Conservation (phyloP, 306 rosid species). For the Prunus campanulata region DNA sequence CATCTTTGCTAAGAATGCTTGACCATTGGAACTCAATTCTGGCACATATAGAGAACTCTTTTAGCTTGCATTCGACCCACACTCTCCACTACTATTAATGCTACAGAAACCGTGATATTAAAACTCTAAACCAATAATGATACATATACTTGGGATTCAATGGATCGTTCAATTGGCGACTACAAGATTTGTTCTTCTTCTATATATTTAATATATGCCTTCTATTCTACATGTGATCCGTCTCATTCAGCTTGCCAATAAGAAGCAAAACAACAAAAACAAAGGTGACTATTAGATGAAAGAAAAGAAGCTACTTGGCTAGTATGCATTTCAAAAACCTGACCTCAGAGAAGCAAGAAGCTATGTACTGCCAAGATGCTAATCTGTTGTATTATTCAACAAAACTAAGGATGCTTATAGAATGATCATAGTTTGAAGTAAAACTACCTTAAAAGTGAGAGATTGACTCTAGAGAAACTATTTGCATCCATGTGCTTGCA, state of each 20-base stretch:
- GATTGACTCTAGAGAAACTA: background rate
- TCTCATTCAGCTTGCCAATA: slow-evolving; percentile 1
- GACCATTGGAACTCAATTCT: background rate
- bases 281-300: background rate
- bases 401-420: background rate
- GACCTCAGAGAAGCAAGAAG: background rate
- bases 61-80: slow-evolving; percentile 2
- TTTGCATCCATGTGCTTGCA: background rate
- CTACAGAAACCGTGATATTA: background rate
- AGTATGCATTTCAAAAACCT: background rate
- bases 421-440: background rate
- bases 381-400: background rate
- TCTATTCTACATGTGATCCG: background rate
- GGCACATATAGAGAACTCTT: background rate
- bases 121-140: background rate
- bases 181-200: background rate
- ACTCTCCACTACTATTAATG: background rate
- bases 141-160: background rate
- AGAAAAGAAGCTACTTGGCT: background rate
- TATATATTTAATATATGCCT: background rate
- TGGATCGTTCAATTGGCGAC: background rate
- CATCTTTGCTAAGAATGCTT: background rate
- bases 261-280: background rate
- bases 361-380: background rate
- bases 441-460: background rate